Evolutionary conservation across 768 basidiomycete genomes (phyloP).

Genomic region (Podaxis sp.): DNA sequence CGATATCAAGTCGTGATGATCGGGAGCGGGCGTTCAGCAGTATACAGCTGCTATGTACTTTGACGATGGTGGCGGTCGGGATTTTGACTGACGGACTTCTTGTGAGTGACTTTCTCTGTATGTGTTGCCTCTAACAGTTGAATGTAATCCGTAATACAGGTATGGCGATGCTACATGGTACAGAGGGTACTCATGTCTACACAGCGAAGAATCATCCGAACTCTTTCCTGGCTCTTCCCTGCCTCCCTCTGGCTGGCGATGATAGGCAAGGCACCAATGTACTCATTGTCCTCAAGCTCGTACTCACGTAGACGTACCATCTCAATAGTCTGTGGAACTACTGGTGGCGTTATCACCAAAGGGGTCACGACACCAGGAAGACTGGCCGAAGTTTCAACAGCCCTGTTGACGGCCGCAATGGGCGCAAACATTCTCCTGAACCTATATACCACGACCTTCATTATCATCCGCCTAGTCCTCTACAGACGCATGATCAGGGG

Average conservation of each 20-base stretch:
- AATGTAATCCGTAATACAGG: background rate
- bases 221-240: background rate
- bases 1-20: too few relatives aligned
- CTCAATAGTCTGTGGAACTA: background rate
- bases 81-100: slow-evolving; percentile 3
- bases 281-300: too few relatives aligned
- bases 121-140: background rate
- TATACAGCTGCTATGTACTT: background rate
- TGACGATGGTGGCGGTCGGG: background rate
- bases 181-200: background rate
- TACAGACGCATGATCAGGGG: background rate
- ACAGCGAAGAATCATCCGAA: background rate
- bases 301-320: background rate
- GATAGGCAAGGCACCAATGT: background rate
- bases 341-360: background rate
- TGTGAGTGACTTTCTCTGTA: background rate
- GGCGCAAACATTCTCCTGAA: background rate
- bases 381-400: background rate
- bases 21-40: background rate
- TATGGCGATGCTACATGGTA: slow-evolving; percentile 11
- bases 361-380: background rate
- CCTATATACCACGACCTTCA: background rate
- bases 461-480: background rate
- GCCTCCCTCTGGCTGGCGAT: slow-evolving; percentile 1
- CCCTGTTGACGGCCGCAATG: background rate